Conservation (phyloP, 1,284 basidiomycete species). For the Heterobasidion parviporum region DNA sequence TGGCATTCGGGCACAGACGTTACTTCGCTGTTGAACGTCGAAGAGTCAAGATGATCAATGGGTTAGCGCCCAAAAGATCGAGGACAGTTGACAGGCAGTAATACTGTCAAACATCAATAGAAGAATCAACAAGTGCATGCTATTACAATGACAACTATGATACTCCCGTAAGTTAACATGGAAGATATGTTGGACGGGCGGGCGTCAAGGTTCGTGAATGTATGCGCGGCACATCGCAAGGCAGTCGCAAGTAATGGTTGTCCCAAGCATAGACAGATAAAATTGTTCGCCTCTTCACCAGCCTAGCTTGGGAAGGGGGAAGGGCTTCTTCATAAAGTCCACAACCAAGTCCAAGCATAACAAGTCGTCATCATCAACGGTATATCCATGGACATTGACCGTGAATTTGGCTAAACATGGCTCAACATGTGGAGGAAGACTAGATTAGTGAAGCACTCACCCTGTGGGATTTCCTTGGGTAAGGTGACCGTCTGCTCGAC, state of each 20-base stretch:
- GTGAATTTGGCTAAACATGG: conserved; percentile 70
- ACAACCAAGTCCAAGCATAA: conserved; percentile 76
- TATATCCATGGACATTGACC: conserved; percentile 69
- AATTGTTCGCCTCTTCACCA: conserved; percentile 2
- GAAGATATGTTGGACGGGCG: not conserved
- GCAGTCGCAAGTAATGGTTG: not conserved
- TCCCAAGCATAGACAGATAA: not conserved
- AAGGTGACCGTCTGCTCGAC: conserved; percentile 77
- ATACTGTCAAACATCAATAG: no score
- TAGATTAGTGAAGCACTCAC: conserved; percentile 31
- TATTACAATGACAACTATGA: not conserved
- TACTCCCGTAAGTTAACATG: not conserved
- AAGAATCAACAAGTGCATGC: not conserved
- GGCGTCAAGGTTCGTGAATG: not conserved
- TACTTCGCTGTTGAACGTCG: no score
- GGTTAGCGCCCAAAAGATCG: not conserved
- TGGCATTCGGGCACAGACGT: no score
- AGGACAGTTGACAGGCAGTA: not conserved
- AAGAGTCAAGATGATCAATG: no score
- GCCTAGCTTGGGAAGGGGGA: conserved; percentile 8
- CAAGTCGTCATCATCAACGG: conserved; percentile 71
- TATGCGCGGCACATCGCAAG: not conserved
- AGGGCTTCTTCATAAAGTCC: conserved; percentile 48
- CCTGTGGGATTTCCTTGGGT: conserved; percentile 84
- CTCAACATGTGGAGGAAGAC: conserved; percentile 3